These are phyloP conservation scores for Barnettozyma populi DNA, from an alignment of 805 yeast species.

Conservation along the genomic window DNA sequence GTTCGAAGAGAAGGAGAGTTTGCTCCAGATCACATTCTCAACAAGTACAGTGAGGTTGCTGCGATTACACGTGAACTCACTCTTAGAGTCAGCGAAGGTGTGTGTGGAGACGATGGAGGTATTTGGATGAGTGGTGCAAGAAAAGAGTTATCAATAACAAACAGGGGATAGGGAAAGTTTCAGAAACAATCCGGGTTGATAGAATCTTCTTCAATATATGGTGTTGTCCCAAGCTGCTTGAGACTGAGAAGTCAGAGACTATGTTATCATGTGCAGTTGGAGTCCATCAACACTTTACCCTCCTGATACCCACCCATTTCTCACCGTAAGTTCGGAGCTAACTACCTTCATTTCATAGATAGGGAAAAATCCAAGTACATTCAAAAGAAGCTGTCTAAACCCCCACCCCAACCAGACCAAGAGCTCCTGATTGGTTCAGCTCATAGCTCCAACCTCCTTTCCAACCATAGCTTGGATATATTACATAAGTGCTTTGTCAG, in stretches of 20 bases:
- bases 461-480: too few relatives aligned
- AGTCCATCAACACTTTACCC: too few relatives aligned
- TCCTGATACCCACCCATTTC: too few relatives aligned
- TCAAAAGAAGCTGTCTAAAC: too few relatives aligned
- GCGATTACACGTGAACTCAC: slow-evolving; percentile 79
- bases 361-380: too few relatives aligned
- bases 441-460: too few relatives aligned
- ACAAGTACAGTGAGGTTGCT: slow-evolving; percentile 70
- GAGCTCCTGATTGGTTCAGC: too few relatives aligned
- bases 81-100: slow-evolving; percentile 71
- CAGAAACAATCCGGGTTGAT: not conserved
- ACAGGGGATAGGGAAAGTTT: not conserved
- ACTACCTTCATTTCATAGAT: too few relatives aligned
- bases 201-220: not conserved
- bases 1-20: slow-evolving; percentile 32
- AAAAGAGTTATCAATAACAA: not conserved
- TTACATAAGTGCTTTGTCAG: not conserved
- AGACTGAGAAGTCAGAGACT: too few relatives aligned
- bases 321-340: too few relatives aligned
- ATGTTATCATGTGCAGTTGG: too few relatives aligned
- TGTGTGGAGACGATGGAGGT: slow-evolving; percentile 77
- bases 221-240: not conserved
- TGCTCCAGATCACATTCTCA: slow-evolving; percentile 42
- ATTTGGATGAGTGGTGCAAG: slow-evolving; percentile 34
- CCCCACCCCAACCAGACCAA: too few relatives aligned